These are phyloP conservation scores for Neurospora sp. DNA, from an alignment of 495 filamentous ascomycete species.

Conservation along the genomic window DNA sequence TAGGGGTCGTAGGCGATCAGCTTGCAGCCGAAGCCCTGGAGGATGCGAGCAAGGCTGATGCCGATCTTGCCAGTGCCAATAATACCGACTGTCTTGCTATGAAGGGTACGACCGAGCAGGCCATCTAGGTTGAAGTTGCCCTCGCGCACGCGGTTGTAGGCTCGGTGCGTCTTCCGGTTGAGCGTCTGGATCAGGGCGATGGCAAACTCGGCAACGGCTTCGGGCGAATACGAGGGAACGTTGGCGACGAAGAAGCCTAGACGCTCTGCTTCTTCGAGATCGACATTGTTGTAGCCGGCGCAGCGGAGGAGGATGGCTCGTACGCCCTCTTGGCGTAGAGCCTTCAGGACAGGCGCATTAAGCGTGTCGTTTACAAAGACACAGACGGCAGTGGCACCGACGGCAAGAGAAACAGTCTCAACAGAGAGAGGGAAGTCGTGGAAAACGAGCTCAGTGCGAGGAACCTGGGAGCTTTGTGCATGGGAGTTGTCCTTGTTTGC, in stretches of 20 bases:
- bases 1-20: constrained; percentile 52
- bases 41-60: constrained; percentile 39
- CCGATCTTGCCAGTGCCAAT: constrained; percentile 48
- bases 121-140: constrained; percentile 61
- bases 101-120: constrained; percentile 49
- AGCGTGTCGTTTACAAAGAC: constrained; percentile 63
- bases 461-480: not conserved
- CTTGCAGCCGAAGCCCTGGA: constrained; percentile 53
- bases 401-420: constrained; percentile 47
- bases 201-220: constrained; percentile 64
- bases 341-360: constrained; percentile 37
- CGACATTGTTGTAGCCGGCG: constrained; percentile 62
- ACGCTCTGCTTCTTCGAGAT: constrained; percentile 43
- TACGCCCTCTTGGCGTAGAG: constrained; percentile 38
- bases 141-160: constrained; percentile 63
- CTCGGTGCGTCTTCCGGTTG: constrained; percentile 60
- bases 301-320: constrained; percentile 55
- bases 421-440: constrained; percentile 47
- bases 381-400: constrained; percentile 48
- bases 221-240: constrained; percentile 60
- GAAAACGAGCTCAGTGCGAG: constrained; percentile 32
- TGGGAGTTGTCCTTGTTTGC: constrained; percentile 11
- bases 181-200: constrained; percentile 57
- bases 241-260: constrained; percentile 55
- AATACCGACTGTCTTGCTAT: constrained; percentile 51